Evolutionary conservation across 306 rosid species (phyloP), one percentile per base, ranked within the genome.

Genomic region (Cucumis hystrix): DNA sequence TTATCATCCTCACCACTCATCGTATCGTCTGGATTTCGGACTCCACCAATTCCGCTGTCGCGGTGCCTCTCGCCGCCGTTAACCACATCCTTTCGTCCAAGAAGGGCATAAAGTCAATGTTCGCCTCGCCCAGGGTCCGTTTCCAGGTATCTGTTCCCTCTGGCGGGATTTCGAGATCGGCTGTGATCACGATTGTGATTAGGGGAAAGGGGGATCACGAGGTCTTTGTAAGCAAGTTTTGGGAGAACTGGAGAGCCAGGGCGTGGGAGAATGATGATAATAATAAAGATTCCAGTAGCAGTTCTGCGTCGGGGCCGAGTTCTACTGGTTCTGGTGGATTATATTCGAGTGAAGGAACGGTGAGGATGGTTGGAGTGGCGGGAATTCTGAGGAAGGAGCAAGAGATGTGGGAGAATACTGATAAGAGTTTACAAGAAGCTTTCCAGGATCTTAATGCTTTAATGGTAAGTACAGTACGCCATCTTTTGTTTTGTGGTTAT

Each of bases 391-490:
- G 97, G 87, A 95, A 90, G 82, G 99, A 95, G 77, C 98, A 95
- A 88, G 98, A 92, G 82, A 88, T 89, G 92, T 92, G 97, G 97
- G 98, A 95, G 87, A 95, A 91, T 78, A 92, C 98, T 60, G 98
- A 95, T 83, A 92, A 81, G 86, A 95, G 97, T 85, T 85, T 95
- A 89, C 96, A 92, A 79, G 97, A 95, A 2, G 98, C 98, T 80
- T 95, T 95, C 80, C 98, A 88, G 90, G 97, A 95, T 87, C 85
- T 95, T 88, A 95, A 95, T 88, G 97, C 97, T 83, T 96, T 92
- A 33, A 95, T 95, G 99, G 96, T 91, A 87, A 78, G 79, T 17
- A 47, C 55, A 43, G 25, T 69, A 20, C 21, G 37, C 56, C 18
- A 69, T 45, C 20, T 69, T 20, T 69, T 23, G 47, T 6, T 67